phyloP scores from a whole-genome alignment of 2,329 filamentous ascomycete species.

The Achaetomium macrosporum region DNA sequence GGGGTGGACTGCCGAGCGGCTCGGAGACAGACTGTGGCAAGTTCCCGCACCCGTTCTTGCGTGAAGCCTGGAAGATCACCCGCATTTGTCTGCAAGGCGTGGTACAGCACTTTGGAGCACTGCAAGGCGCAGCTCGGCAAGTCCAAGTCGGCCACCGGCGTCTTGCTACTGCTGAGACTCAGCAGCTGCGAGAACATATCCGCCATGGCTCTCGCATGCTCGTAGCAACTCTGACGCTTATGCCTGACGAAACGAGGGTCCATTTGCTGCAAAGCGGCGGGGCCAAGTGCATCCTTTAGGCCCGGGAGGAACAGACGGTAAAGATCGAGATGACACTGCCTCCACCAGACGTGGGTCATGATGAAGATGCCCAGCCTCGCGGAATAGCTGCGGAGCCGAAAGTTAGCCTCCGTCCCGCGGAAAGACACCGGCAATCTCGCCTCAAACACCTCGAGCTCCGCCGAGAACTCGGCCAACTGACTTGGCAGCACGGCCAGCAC shows the following conservation, averaged over 20 bases:
- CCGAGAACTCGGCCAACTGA: conserved; percentile 42
- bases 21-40: conserved; percentile 45
- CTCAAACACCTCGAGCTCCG: conserved; percentile 45
- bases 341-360: conserved; percentile 57
- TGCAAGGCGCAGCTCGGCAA: conserved; percentile 52
- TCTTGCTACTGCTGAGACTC: conserved; percentile 40
- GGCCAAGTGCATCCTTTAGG: conserved; percentile 46
- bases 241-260: conserved; percentile 43
- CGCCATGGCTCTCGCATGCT: conserved; percentile 50
- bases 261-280: conserved; percentile 38
- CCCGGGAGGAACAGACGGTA: conserved; percentile 49
- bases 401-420: conserved; percentile 51
- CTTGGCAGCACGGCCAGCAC: conserved; percentile 40
- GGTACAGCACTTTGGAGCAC: conserved; percentile 48
- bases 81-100: conserved; percentile 42
- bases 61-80: conserved; percentile 40
- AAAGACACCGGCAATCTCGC: conserved; percentile 49
- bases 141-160: conserved; percentile 50
- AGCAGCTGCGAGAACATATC: conserved; percentile 50
- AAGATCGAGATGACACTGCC: conserved; percentile 52
- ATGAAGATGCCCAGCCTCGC: conserved; percentile 52
- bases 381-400: conserved; percentile 51
- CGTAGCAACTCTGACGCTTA: conserved; percentile 46
- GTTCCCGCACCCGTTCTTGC: conserved; percentile 42
- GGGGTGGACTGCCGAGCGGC: conserved; percentile 47